Evolutionary conservation across 164 flowering plant genomes (phyloP), one percentile per base, ranked within the genome.

Genomic region (Tetracentron sinense): DNA sequence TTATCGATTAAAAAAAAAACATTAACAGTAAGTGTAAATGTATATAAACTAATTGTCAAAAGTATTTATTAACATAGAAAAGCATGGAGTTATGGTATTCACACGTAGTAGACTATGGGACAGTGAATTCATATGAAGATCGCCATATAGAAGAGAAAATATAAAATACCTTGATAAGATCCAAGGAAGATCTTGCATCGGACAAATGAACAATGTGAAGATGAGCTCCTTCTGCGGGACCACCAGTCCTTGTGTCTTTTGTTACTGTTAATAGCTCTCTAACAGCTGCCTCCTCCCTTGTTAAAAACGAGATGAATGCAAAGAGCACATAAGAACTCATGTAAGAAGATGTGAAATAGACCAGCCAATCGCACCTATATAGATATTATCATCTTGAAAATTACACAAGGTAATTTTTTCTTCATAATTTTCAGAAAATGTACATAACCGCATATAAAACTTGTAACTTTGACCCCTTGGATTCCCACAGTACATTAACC

Each of bases 151-250:
- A 49, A 19, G 16, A 14, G 26, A 26, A 44, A 58, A 38, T 14
- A 46, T 48, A 58, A 0, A 22, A 19, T 75, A 92, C 99, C 92
- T 90, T 92, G 19, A 95, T 69, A 42, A 95, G 86, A 57, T 89
- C 77, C 30, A 92, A 66, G 54, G 99, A 90, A 55, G 88, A 64
- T 67, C 84, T 71, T 61, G 97, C 81, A 79, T 95, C 99, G 48
- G 97, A 84, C 62, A 95, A 71, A 79, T 92, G 99, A 77, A 92
- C 99, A 79, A 95, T 74, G 72, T 95, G 99, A 72, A 95, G 86
- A 78, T 90, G 98, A 72, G 94, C 95, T 33, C 97, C 97, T 72
- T 88, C 96, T 46, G 92, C 75, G 61, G 83, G 72, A 20, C 92
- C 92, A 54, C 91, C 89, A 23, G 50, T 42, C 71, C 83, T 81